Evolutionary conservation across 768 basidiomycete species (phyloP).

Genomic region (Lactarius hengduanensis): DNA sequence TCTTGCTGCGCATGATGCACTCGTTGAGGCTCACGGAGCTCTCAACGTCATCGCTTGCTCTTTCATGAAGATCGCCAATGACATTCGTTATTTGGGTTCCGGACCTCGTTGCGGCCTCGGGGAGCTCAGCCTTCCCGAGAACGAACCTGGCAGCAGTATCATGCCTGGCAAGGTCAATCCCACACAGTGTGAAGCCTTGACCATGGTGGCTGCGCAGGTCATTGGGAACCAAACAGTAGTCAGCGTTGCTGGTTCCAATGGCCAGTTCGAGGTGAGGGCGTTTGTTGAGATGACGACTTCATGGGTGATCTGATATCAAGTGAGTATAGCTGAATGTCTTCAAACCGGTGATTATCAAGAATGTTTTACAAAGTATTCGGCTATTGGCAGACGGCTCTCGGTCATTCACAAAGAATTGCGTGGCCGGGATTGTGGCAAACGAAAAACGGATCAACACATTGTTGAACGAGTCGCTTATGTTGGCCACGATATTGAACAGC

Average conservation of each 20-base stretch:
- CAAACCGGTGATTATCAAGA: slow-evolving; percentile 99
- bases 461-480: slow-evolving; percentile 94
- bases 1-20: slow-evolving; percentile 95
- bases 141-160: slow-evolving; percentile 98
- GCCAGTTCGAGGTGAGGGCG: slow-evolving; percentile 88
- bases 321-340: slow-evolving; percentile 87
- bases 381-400: slow-evolving; percentile 90
- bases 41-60: slow-evolving; percentile 96
- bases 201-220: slow-evolving; percentile 98
- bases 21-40: slow-evolving; percentile 96
- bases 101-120: slow-evolving; percentile 98
- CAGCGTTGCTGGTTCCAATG: slow-evolving; percentile 88
- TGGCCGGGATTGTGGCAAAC: slow-evolving; percentile 95
- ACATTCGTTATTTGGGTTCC: slow-evolving; percentile 96
- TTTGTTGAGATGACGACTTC: neutral
- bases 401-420: slow-evolving; percentile 96
- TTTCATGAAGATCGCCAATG: slow-evolving; percentile 99
- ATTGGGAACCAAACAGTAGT: slow-evolving; percentile 97
- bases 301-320: neutral
- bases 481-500: slow-evolving; percentile 96
- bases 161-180: slow-evolving; percentile 99
- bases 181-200: slow-evolving; percentile 97
- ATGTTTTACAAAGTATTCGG: slow-evolving; percentile 93
- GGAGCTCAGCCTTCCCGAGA: slow-evolving; percentile 92
- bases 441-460: slow-evolving; percentile 88